Evolutionary conservation across 768 basidiomycete genomes (phyloP).

Genomic region (Rhodotorula babjevae): DNA sequence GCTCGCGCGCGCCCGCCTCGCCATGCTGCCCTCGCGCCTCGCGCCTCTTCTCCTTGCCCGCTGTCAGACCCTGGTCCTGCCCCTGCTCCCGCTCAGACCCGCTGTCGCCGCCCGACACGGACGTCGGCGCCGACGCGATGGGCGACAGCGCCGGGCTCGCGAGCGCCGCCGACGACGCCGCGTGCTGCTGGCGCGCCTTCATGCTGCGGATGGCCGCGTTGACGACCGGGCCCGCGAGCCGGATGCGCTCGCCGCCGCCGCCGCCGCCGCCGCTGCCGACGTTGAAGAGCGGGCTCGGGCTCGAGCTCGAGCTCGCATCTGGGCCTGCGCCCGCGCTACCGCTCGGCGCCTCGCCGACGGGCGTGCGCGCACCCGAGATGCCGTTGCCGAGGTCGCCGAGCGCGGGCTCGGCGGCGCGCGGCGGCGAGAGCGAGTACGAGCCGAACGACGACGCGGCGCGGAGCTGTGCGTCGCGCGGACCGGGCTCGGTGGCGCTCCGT

Average conservation of each 20-base stretch:
- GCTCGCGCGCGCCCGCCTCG: conserved; percentile 4
- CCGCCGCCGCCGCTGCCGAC: too few relatives aligned
- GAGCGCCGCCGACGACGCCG: background rate
- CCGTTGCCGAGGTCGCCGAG: conserved; percentile 2
- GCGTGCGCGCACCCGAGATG: background rate
- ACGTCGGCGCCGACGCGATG: too few relatives aligned
- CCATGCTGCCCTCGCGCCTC: background rate
- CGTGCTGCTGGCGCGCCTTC: background rate
- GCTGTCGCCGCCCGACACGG: too few relatives aligned
- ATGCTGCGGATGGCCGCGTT: background rate
- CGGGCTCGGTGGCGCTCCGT: too few relatives aligned
- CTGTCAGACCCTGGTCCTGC: too few relatives aligned
- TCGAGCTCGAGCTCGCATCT: too few relatives aligned
- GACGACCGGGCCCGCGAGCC: background rate
- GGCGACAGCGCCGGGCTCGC: background rate
- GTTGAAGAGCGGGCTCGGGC: too few relatives aligned
- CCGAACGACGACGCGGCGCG: too few relatives aligned
- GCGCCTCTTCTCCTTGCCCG: background rate
- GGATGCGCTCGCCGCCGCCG: background rate
- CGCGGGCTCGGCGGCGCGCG: background rate
- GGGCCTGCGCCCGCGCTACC: background rate
- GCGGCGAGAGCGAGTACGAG: too few relatives aligned
- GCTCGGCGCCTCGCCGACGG: too few relatives aligned
- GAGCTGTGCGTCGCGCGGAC: too few relatives aligned
- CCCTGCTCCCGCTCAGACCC: too few relatives aligned